Conservation (phyloP, 305 asterid genomes). For the Plantago lanceolata region DNA sequence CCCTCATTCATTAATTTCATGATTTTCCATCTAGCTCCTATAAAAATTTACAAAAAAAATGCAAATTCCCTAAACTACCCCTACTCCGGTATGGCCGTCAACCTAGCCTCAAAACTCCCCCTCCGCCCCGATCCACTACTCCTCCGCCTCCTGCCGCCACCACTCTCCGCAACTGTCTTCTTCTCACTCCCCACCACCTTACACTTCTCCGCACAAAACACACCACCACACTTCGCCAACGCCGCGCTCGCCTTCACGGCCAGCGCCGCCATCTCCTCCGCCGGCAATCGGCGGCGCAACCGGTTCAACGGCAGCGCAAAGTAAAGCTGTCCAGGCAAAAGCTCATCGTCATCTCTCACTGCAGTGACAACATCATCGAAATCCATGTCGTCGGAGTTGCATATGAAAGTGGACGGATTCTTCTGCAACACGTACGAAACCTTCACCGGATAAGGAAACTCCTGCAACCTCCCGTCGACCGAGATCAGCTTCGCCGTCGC, state of each 20-base stretch:
- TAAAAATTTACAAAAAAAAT: too few relatives aligned
- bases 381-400: slow-evolving; percentile 72
- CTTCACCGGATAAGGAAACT: slow-evolving; percentile 55
- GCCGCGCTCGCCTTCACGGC: slow-evolving; percentile 74
- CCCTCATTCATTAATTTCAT: too few relatives aligned
- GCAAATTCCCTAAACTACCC: slow-evolving; percentile 25
- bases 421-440: slow-evolving; percentile 50
- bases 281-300: slow-evolving; percentile 43
- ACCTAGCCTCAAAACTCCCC: slow-evolving; percentile 29
- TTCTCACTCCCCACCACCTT: slow-evolving; percentile 22
- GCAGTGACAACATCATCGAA: slow-evolving; percentile 56
- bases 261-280: slow-evolving; percentile 79
- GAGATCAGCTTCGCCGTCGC: slow-evolving; percentile 57
- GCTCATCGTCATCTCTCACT: slow-evolving; percentile 51
- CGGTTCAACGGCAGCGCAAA: slow-evolving; percentile 57
- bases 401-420: slow-evolving; percentile 50
- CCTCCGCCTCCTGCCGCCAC: slow-evolving; percentile 27
- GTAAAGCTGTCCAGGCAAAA: slow-evolving; percentile 60
- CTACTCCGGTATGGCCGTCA: slow-evolving; percentile 54
- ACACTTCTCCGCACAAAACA: slow-evolving; percentile 23
- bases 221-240: slow-evolving; percentile 32
- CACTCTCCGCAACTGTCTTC: slow-evolving; percentile 21
- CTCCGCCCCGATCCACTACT: slow-evolving; percentile 26
- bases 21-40: too few relatives aligned
- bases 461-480: slow-evolving; percentile 58